Conservation (phyloP, 331 rosid species). For the Malus hybrid region DNA sequence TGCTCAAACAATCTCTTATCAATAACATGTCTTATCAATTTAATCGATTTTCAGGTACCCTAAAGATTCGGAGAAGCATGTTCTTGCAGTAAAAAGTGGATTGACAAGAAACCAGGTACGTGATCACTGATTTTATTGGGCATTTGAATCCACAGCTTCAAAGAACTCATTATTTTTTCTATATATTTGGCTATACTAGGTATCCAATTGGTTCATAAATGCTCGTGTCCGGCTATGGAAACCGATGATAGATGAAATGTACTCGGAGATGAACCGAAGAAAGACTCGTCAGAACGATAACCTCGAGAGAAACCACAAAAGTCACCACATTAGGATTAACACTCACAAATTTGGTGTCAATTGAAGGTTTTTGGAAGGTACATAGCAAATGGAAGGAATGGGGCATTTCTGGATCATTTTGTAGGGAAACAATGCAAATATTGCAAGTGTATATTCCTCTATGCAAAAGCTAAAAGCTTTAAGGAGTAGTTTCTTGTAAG, state of each 20-base stretch:
- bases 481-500: not conserved
- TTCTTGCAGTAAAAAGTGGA: slow-evolving; percentile 84
- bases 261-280: slow-evolving; percentile 75
- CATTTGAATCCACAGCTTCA: not conserved
- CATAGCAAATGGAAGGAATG: slow-evolving; percentile 2
- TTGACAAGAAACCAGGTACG: slow-evolving; percentile 83
- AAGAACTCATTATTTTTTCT: not conserved
- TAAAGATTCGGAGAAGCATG: slow-evolving; percentile 87
- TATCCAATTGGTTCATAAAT: slow-evolving; percentile 91
- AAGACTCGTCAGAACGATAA: slow-evolving; percentile 35
- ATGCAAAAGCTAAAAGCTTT: not conserved
- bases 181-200: slow-evolving; percentile 28
- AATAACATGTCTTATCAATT: not conserved
- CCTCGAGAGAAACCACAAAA: slow-evolving; percentile 24
- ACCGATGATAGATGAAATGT: slow-evolving; percentile 96
- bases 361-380: slow-evolving; percentile 19
- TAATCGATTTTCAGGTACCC: slow-evolving; percentile 69
- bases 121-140: not conserved
- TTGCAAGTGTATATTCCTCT: slow-evolving; percentile 8
- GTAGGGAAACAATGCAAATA: too few relatives aligned
- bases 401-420: not conserved
- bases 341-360: slow-evolving; percentile 25
- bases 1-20: not conserved
- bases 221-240: slow-evolving; percentile 93
- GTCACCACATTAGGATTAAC: slow-evolving; percentile 25